These are phyloP conservation scores for Penicillium macrosclerotiorum DNA, from an alignment of 495 filamentous ascomycete genomes.

Conservation along the genomic window DNA sequence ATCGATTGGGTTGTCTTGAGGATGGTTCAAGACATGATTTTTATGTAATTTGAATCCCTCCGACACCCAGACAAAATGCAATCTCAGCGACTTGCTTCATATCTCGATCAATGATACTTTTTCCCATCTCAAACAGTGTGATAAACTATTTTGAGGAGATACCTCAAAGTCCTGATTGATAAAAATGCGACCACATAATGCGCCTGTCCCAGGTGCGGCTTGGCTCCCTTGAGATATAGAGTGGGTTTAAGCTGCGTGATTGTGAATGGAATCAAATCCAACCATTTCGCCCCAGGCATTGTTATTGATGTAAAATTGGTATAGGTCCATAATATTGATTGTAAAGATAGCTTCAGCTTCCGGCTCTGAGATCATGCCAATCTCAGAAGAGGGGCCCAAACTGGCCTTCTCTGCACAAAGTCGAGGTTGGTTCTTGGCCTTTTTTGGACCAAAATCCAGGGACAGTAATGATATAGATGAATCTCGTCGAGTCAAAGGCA, in stretches of 20 bases:
- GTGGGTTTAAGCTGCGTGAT: slow-evolving; percentile 29
- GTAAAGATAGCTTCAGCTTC: slow-evolving; percentile 76
- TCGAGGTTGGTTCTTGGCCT: slow-evolving; percentile 65
- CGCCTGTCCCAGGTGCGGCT: slow-evolving; percentile 60
- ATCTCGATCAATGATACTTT: slow-evolving; percentile 19
- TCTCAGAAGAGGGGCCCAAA: slow-evolving; percentile 57
- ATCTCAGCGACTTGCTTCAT: no score
- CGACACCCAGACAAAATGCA: no score
- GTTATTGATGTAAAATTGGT: slow-evolving; percentile 59
- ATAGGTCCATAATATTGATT: slow-evolving; percentile 62
- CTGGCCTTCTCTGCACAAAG: slow-evolving; percentile 65
- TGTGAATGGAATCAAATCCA: slow-evolving; percentile 57
- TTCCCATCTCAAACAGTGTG: slow-evolving; percentile 18
- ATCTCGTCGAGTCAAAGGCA: slow-evolving; percentile 58
- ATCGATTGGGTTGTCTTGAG: no score
- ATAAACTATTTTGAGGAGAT: slow-evolving; percentile 53
- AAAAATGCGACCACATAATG: slow-evolving; percentile 66
- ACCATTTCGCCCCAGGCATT: slow-evolving; percentile 81
- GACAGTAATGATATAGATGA: slow-evolving; percentile 63
- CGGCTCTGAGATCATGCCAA: slow-evolving; percentile 71
- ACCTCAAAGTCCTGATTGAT: slow-evolving; percentile 69
- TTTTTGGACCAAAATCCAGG: slow-evolving; percentile 72
- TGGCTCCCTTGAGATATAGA: slow-evolving; percentile 62
- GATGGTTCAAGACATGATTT: no score
- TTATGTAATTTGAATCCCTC: no score